Conservation (phyloP, 2,329 filamentous ascomycete genomes). For the Metarhizium guizhouense region DNA sequence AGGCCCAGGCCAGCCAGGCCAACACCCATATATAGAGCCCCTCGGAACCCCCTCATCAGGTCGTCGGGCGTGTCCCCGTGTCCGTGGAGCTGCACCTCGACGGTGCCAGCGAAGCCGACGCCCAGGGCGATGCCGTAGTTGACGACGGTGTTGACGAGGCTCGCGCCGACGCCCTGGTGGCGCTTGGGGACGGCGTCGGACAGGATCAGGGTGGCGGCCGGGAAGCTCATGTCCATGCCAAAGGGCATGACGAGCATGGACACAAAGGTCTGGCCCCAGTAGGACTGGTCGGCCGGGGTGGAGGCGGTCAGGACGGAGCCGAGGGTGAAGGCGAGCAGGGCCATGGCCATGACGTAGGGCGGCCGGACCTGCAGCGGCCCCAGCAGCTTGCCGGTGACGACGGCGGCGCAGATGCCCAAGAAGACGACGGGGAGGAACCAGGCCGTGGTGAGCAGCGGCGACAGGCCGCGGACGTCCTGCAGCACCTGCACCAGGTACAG, state of each 20-base stretch:
- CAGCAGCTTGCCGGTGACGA: constrained; percentile 34
- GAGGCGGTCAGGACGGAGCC: constrained; percentile 35
- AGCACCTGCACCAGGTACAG: constrained; percentile 43
- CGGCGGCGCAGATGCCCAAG: constrained; percentile 33
- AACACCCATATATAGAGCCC: constrained; percentile 25
- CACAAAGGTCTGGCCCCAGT: constrained; percentile 57
- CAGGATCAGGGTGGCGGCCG: constrained; percentile 51
- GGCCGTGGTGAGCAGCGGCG: constrained; percentile 34
- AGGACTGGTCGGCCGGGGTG: constrained; percentile 45
- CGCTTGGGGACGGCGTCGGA: constrained; percentile 39
- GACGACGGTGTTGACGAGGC: constrained; percentile 53
- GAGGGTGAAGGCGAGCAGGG: constrained; percentile 32
- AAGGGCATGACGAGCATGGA: constrained; percentile 48
- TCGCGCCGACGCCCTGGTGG: constrained; percentile 39
- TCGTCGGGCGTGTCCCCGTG: constrained; percentile 11
- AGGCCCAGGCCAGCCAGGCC: constrained; percentile 22
- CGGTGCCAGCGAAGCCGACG: constrained; percentile 56
- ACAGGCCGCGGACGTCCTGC: constrained; percentile 30
- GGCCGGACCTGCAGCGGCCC: constrained; percentile 26
- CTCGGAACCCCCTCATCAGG: constrained; percentile 10
- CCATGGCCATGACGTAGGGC: constrained; percentile 32
- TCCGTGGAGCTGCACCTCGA: constrained; percentile 36
- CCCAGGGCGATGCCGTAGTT: constrained; percentile 62
- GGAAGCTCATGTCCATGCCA: constrained; percentile 60
- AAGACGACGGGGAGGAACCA: constrained; percentile 36